Base-by-base conservation (phyloP, 371 early-diverging fungal species). In the Dinochytrium kinnereticum region DNA sequence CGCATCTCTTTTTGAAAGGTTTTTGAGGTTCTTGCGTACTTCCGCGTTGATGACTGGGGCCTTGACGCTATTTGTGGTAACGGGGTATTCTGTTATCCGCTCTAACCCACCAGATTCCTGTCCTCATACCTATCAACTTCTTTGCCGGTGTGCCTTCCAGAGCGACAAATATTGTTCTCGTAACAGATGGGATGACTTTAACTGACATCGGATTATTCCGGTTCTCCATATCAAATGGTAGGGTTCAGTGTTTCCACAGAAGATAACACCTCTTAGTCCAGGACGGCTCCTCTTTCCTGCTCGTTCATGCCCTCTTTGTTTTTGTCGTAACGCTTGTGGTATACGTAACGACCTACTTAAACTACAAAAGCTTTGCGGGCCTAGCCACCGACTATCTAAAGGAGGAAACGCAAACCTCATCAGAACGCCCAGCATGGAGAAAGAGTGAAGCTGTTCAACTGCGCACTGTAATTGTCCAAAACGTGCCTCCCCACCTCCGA, bases 21-120 rank as follows among this genome's bases (percentile, higher is more conserved):
- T 81, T 59, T 74, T 85, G 19, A 74, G 82, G 0, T 84, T 80
- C 49, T 71, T 84, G 37, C 59, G 72, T 28, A 82, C 80, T 73
- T 81, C 76, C 17, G 77, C 78, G 38, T 2, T 72, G 0, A 59
- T 82, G 17, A 70, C 76, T 39, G 40, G 74, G 34, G 51, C 40
- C 13, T 55, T 78, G 55, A 51, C 70, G 28, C 28, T 80, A 15
- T 24, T 75, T n/a, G 40, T 71, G 28, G 72, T 71, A 44, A 40
- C 49, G 5, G 30, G 24, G n/a, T 17, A 26, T 24, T 57, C 24
- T 30, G 26, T 57, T 39, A 17, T 44, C 44, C 7, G 19, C 49
- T 5, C 33, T 38, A 33, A 31, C 10, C 28, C 26, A 1, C 19
- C 64, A 78, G 59, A 38, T 80, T 19, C 81, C 82, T 0, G 61